Percentiles rank a stretch among this genome's conserved stretches.
phyloP scores from a whole-genome alignment of 139 green algal genomes.

The Chlamydomonas urium region DNA sequence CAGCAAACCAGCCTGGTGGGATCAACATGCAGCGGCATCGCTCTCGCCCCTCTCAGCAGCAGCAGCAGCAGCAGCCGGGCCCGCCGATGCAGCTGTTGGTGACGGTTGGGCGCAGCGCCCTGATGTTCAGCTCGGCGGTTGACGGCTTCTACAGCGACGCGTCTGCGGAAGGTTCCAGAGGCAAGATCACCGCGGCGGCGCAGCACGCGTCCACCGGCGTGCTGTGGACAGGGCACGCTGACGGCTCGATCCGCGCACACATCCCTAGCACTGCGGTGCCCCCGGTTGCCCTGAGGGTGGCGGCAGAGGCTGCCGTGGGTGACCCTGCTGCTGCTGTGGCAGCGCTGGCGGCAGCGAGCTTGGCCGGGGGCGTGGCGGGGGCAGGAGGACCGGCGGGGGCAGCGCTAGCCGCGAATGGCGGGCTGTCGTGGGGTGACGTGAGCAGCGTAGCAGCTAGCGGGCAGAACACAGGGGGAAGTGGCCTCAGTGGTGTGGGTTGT shows the following conservation, averaged over 20 bases:
- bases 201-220: background rate
- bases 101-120: background rate
- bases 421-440: no score
- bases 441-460: background rate
- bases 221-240: conserved; percentile 12
- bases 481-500: no score
- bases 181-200: background rate
- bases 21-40: no score
- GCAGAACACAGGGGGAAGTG: background rate
- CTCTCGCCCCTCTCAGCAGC: background rate
- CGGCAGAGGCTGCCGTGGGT: background rate
- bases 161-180: background rate
- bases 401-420: no score
- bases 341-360: background rate
- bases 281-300: background rate
- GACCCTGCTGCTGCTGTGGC: background rate
- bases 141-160: conserved; percentile 1
- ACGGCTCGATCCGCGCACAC: conserved; percentile 6
- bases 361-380: background rate
- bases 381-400: background rate
- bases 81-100: conserved; percentile 6
- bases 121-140: conserved; percentile 7
- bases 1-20: no score
- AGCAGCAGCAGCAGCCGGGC: background rate
- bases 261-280: background rate